These are phyloP conservation scores for Meredithiella fracta DNA, from an alignment of 2,329 filamentous ascomycete species.

Conservation along the genomic window DNA sequence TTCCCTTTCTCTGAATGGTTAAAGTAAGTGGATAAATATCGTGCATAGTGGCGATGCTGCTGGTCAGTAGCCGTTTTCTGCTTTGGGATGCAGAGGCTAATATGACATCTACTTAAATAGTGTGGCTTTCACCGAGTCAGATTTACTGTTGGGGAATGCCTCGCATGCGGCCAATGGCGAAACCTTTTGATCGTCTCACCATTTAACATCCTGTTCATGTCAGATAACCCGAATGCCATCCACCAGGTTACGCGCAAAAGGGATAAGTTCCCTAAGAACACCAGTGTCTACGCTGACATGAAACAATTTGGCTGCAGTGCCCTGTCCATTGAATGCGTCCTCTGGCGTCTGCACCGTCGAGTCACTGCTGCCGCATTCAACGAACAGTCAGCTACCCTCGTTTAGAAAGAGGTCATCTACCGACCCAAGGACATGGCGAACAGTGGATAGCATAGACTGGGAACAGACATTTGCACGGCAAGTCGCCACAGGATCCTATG, in stretches of 20 bases:
- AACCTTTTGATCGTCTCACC: constrained; percentile 49
- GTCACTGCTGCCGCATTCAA: constrained; percentile 56
- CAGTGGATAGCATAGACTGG: constrained; percentile 33
- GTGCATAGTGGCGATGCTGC: not conserved
- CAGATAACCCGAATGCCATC: constrained; percentile 48
- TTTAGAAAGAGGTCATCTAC: constrained; percentile 43
- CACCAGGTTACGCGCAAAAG: constrained; percentile 48
- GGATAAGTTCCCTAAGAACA: constrained; percentile 46
- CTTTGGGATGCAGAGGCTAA: not conserved
- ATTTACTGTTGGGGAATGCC: constrained; percentile 25
- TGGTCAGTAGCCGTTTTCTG: not conserved
- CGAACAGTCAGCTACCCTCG: constrained; percentile 54
- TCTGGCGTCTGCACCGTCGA: constrained; percentile 60
- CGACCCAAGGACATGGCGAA: constrained; percentile 47
- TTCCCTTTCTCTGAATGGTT: constrained; percentile 11
- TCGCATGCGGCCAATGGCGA: constrained; percentile 46
- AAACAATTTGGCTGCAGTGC: constrained; percentile 51
- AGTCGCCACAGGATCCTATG: constrained; percentile 9
- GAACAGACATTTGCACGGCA: constrained; percentile 1
- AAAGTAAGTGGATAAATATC: constrained; percentile 2
- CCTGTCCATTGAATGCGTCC: constrained; percentile 48
- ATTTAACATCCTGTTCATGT: constrained; percentile 33
- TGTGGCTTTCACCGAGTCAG: constrained; percentile 7
- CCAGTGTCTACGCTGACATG: constrained; percentile 23
- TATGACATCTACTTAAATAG: not conserved